A percentile compares a stretch with the other conserved stretches of the same genome.
These are phyloP conservation scores for Microstegium vimineum DNA, from an alignment of 176 grass and related monocot species.

Conservation along the genomic window DNA sequence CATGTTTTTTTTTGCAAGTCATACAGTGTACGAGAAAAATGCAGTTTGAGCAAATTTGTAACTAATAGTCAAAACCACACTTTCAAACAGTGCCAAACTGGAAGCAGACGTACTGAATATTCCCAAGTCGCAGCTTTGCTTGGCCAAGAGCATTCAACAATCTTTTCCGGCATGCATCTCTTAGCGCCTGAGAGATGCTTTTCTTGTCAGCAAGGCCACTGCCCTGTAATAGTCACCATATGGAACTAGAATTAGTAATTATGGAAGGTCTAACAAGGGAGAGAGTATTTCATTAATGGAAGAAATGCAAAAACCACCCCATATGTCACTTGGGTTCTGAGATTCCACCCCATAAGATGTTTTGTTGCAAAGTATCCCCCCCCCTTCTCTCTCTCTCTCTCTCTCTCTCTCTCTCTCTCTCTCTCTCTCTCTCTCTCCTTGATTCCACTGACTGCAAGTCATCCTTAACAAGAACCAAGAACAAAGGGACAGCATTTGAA, in stretches of 20 bases:
- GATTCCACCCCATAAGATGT: too few relatives aligned
- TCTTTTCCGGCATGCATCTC: constrained; percentile 64
- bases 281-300: not conserved
- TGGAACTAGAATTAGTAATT: not conserved
- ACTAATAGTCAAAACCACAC: not conserved
- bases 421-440: too few relatives aligned
- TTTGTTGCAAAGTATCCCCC: too few relatives aligned
- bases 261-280: not conserved
- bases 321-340: not conserved
- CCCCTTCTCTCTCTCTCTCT: too few relatives aligned
- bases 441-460: too few relatives aligned
- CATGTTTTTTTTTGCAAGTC: not conserved
- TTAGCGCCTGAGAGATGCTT: constrained; percentile 64
- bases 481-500: constrained; percentile 2
- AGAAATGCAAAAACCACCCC: not conserved
- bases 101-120: constrained; percentile 50
- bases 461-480: constrained; percentile 11
- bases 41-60: not conserved
- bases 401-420: too few relatives aligned
- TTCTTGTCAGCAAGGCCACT: constrained; percentile 56
- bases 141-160: constrained; percentile 55
- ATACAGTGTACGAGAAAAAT: not conserved
- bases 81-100: not conserved
- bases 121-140: constrained; percentile 50
- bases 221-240: constrained; percentile 36